Percentiles rank a stretch among this genome's conserved stretches.
phyloP scores from a whole-genome alignment of 176 grass and related monocot species.

The Avena sativa region DNA sequence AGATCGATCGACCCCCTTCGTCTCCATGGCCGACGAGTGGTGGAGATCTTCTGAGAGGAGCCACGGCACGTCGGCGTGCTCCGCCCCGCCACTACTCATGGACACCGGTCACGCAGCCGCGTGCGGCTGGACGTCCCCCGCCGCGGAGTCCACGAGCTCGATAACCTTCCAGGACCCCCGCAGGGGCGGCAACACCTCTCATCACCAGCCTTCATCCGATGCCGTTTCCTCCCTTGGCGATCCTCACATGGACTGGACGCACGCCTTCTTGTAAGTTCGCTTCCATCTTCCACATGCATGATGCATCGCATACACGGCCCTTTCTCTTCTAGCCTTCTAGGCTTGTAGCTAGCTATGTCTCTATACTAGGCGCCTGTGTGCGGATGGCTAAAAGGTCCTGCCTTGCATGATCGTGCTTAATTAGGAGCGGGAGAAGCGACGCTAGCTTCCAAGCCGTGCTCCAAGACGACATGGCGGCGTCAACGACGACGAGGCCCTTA shows the following conservation, averaged over 20 bases:
- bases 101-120: constrained; percentile 17
- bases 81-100: constrained; percentile 33
- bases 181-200: constrained; percentile 29
- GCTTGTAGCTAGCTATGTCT: neutral
- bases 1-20: neutral
- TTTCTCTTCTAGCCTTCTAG: neutral
- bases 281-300: constrained; percentile 4
- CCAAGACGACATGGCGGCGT: constrained; percentile 40
- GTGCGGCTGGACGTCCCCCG: constrained; percentile 52
- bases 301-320: neutral
- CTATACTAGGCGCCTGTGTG: neutral
- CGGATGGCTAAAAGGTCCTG: neutral
- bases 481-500: constrained; percentile 2
- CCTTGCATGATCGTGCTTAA: neutral
- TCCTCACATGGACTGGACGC: constrained; percentile 57
- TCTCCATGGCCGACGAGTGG: constrained; percentile 64
- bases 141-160: constrained; percentile 53
- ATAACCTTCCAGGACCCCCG: constrained; percentile 57
- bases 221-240: constrained; percentile 51
- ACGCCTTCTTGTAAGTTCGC: constrained; percentile 57
- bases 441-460: constrained; percentile 52
- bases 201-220: constrained; percentile 46
- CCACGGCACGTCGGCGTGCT: constrained; percentile 52
- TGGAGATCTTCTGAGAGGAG: constrained; percentile 50
- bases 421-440: constrained; percentile 60